Percentiles rank a stretch among this genome's conserved stretches.
Evolutionary conservation across 768 basidiomycete species (phyloP).

Genomic region (Boletus vermiculosoides): DNA sequence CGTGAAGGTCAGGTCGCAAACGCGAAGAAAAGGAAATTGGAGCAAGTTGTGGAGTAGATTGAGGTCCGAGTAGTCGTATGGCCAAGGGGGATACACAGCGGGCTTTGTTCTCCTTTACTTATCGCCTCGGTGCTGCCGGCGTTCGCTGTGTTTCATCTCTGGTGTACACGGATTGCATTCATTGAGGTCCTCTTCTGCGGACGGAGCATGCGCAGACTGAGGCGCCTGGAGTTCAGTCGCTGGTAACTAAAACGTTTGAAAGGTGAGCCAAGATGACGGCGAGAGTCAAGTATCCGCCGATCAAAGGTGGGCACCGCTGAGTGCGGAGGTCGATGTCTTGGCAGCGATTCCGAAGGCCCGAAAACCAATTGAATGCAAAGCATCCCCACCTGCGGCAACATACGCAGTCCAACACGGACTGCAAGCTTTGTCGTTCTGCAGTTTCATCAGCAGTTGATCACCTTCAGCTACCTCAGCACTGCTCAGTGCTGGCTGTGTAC

Average conservation of each 20-base stretch:
- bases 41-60: background rate
- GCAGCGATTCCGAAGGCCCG: background rate
- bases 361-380: background rate
- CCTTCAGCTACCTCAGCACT: no score
- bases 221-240: background rate
- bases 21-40: background rate
- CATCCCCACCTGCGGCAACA: background rate
- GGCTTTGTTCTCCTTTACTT: background rate
- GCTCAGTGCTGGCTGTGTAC: no score
- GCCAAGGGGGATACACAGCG: background rate
- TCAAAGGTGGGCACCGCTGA: background rate
- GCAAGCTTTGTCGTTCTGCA: no score
- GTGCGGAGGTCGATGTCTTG: background rate
- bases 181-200: background rate
- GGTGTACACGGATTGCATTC: background rate
- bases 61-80: conserved; percentile 1
- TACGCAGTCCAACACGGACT: no score
- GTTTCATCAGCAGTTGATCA: no score
- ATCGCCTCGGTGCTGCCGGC: background rate
- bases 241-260: background rate
- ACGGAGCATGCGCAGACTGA: background rate
- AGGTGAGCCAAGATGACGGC: background rate
- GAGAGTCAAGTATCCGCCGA: background rate
- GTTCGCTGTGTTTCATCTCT: background rate
- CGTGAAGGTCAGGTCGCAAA: background rate